Base-by-base conservation (phyloP, 805 yeast genomes). In the Metschnikowia santaceciliae region DNA sequence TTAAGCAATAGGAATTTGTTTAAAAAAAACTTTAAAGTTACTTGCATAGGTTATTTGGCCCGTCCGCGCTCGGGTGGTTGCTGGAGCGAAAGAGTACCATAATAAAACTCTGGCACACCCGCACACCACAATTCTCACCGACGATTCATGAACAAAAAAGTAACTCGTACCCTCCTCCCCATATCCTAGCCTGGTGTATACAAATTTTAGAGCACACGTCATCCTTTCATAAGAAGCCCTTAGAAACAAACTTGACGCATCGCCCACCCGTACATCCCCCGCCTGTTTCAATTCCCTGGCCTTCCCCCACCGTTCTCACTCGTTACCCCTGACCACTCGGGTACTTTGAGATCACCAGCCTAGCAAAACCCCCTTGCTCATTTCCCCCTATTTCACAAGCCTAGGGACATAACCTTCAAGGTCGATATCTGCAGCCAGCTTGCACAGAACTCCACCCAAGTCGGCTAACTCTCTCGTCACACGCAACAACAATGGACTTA, bases 401-500 rank as follows among this genome's bases (percentile, higher is more conserved):
- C 8, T 20, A 42, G 38, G 37, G 20, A 33, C 6, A n/a, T 37
- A 15, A 22, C 15, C 5, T 8, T 32, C 33, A 35, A 10, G 23
- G 41, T 22, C n/a, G 11, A 19, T 7, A 20, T 34, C 19, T 22
- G 32, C 46, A 32, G 38, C 38, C 23, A 33, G 26, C 15, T 42
- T 20, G 20, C 17, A 20, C 13, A 3, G 30, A 32, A 7, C n/a
- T 10, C 19, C 26, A 32, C 15, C 23, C 17, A 32, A 23, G 37
- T 42, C 40, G 37, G 36, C 45, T 10, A 26, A 35, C 23, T 17
- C 30, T 15, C 26, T 13, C 34, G 13, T 40, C 17, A 39, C 14
- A 47, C 35, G 26, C 43, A 33, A 32, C 36, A n/a, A 46, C 20
- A 41, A 86, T 86, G 91, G 90, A 86, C 59, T 74, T 83, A 67